Evolutionary conservation across 768 basidiomycete genomes (phyloP).

Genomic region (Suillus variegatus): DNA sequence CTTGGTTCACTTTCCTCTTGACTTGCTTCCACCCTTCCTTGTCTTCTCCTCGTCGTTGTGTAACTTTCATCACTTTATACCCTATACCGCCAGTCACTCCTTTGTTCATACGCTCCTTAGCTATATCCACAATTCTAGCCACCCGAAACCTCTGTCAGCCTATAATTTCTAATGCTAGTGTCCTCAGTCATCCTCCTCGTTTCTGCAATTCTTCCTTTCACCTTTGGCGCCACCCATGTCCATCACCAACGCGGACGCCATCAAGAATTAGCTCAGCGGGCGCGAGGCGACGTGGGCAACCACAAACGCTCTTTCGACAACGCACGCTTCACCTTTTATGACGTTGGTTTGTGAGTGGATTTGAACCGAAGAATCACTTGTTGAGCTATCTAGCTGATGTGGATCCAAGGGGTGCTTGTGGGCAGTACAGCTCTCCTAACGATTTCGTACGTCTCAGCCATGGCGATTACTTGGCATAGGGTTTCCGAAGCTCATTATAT

Average conservation of each 20-base stretch:
- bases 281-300: slow-evolving; percentile 35
- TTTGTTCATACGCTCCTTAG: background rate
- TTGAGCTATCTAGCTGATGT: slow-evolving; percentile 3
- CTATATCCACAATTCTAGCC: too few species aligned
- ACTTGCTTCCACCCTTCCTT: background rate
- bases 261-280: slow-evolving; percentile 47
- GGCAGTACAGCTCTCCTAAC: slow-evolving; percentile 33
- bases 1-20: background rate
- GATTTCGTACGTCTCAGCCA: slow-evolving; percentile 41
- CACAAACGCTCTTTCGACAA: slow-evolving; percentile 36
- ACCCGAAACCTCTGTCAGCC: background rate
- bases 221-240: slow-evolving; percentile 27
- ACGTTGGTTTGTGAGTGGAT: slow-evolving; percentile 46
- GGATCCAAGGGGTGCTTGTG: slow-evolving; percentile 55
- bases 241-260: slow-evolving; percentile 34
- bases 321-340: slow-evolving; percentile 54
- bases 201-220: slow-evolving; percentile 37
- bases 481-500: slow-evolving; percentile 44
- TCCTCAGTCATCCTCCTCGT: slow-evolving; percentile 35
- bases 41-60: background rate
- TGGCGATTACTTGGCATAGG: slow-evolving; percentile 12
- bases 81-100: background rate
- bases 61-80: background rate
- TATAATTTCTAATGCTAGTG: slow-evolving; percentile 20
- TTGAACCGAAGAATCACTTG: slow-evolving; percentile 7